These are phyloP conservation scores for Kickxella alabastrina DNA, from an alignment of 192 early-diverging fungal genomes.

Conservation along the genomic window DNA sequence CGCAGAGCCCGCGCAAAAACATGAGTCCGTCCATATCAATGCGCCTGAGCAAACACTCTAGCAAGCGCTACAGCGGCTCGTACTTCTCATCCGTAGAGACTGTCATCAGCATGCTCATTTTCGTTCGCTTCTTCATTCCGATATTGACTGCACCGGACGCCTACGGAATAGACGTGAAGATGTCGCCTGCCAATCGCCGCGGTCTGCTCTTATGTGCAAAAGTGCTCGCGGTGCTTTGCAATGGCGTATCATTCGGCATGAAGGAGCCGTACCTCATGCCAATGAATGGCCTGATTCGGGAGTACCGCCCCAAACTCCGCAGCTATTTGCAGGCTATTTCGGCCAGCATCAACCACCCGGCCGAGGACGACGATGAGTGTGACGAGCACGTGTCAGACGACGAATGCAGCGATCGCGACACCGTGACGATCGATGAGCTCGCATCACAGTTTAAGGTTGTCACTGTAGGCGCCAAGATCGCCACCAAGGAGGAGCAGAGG, in stretches of 20 bases:
- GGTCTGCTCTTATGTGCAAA: constrained; percentile 87
- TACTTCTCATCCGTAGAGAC: constrained; percentile 62
- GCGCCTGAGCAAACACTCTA: constrained; percentile 30
- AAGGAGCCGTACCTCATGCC: constrained; percentile 91
- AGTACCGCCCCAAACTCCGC: constrained; percentile 77
- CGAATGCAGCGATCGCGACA: constrained; percentile 13
- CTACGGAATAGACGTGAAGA: constrained; percentile 59
- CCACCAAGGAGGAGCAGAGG: constrained; percentile 48
- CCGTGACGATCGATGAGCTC: constrained; percentile 45
- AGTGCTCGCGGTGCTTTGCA: constrained; percentile 91
- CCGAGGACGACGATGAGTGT: constrained; percentile 2
- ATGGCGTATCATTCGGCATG: constrained; percentile 87
- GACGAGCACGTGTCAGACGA: background rate
- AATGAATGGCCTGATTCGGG: constrained; percentile 79
- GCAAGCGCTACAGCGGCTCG: constrained; percentile 39
- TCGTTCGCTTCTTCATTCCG: constrained; percentile 92
- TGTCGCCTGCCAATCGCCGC: constrained; percentile 71
- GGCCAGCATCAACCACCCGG: background rate
- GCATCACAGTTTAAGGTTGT: constrained; percentile 44
- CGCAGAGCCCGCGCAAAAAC: constrained; percentile 30
- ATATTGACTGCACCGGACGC: constrained; percentile 90
- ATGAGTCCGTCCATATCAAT: constrained; percentile 23
- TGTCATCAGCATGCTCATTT: constrained; percentile 76
- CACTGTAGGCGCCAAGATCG: constrained; percentile 42
- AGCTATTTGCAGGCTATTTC: constrained; percentile 68